Evolutionary conservation across 208 protist species (phyloP).

Genomic region (Kentomonas sorsogonicus): DNA sequence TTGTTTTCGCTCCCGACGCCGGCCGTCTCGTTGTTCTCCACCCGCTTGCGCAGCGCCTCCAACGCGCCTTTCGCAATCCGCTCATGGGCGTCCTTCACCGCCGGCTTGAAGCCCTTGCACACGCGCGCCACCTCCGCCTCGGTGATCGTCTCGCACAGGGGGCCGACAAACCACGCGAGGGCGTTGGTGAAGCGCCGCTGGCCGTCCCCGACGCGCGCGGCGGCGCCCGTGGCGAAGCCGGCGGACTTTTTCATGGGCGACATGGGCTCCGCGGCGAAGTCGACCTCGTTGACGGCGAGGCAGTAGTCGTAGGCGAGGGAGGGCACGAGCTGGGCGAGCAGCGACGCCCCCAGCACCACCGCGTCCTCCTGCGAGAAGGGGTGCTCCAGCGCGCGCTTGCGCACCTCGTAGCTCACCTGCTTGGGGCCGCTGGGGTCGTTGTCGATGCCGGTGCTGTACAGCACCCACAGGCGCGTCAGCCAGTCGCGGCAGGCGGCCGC

Average conservation of each 20-base stretch:
- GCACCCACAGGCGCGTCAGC: conserved; percentile 59
- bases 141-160: conserved; percentile 67
- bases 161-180: conserved; percentile 41
- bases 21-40: conserved; percentile 10
- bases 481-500: too few species aligned
- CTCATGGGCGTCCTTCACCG: conserved; percentile 49
- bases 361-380: conserved; percentile 43
- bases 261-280: conserved; percentile 20
- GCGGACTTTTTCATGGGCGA: background rate
- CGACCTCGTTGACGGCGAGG: conserved; percentile 31
- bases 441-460: conserved; percentile 55
- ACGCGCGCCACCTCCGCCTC: conserved; percentile 44
- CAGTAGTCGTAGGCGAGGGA: conserved; percentile 51
- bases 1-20: too few species aligned
- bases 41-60: too few species aligned
- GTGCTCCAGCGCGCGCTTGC: conserved; percentile 44
- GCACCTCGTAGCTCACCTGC: conserved; percentile 58
- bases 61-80: conserved; percentile 42
- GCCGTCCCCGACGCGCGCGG: conserved; percentile 15
- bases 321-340: conserved; percentile 49
- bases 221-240: conserved; percentile 17
- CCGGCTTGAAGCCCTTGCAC: conserved; percentile 46
- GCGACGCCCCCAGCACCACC: conserved; percentile 39
- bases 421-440: conserved; percentile 37
- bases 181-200: conserved; percentile 43